Evolutionary conservation across 345 rosid species (phyloP), one percentile per base, ranked within the genome.

Genomic region (Geranium rotundifolium): DNA sequence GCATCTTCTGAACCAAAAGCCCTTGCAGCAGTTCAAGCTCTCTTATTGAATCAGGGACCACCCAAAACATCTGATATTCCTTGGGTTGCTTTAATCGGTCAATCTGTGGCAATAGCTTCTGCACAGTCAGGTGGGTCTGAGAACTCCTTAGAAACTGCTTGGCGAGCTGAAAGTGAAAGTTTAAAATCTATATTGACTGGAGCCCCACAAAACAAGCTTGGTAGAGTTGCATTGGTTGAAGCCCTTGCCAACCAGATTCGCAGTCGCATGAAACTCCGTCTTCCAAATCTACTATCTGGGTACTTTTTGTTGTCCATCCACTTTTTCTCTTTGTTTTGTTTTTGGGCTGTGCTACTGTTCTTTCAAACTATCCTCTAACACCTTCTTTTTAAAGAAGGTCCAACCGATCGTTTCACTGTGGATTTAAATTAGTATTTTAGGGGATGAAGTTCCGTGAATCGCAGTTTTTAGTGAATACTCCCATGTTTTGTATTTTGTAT

Each of bases 11-110:
- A 90, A 49, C 59, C 90, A 4, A 90, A 95, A 85, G 95, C 97
- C 67, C 85, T 95, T 60, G 84, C 95, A 63, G 99, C 99, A 6
- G 97, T 95, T 81, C 96, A 82, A 76, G 96, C 97, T 65, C 96
- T 90, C 34, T 77, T 95, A 55, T 75, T 79, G 70, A 90, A 95
- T 69, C 89, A 86, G 76, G 99, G 99, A 67, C 99, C 96, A 14
- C 76, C 96, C 49, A 95, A 85, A 78, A 88, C 99, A 68, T 75
- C 87, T 39, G 97, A 85, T 72, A 95, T 95, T 59, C 96, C 86
- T 4, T 95, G 99, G 99, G 89, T 95, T 77, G 99, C 97, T 66
- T 66, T 90, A 76, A 95, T 95, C 71, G 99, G 99, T 67, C 99
- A 95, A 60, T 82, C 99, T 63, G 96, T 95, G 61, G 73, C 97